Evolutionary conservation across 2,329 filamentous ascomycete genomes (phyloP).

Genomic region (Leptographium galeiforme): DNA sequence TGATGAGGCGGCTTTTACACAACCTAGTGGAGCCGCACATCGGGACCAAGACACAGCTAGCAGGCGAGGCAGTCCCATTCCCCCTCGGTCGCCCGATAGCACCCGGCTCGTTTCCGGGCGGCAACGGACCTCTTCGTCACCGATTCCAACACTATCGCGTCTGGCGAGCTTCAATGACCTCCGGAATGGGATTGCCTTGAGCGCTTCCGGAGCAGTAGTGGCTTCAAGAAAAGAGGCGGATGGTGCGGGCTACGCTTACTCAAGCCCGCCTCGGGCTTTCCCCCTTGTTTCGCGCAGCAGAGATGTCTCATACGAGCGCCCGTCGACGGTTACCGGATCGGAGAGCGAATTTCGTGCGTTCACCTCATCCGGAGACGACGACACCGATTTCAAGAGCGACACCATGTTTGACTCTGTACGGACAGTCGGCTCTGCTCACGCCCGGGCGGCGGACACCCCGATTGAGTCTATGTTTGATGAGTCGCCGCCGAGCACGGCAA

Average conservation of each 20-base stretch:
- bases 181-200: slow-evolving; percentile 26
- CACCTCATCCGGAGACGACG: slow-evolving; percentile 56
- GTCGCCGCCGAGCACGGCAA: slow-evolving; percentile 48
- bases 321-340: slow-evolving; percentile 53
- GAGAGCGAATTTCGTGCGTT: slow-evolving; percentile 54
- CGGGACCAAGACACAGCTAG: neutral
- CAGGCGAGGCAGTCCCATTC: slow-evolving; percentile 3
- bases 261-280: slow-evolving; percentile 9
- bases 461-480: slow-evolving; percentile 74
- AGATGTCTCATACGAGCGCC: slow-evolving; percentile 31
- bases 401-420: slow-evolving; percentile 65
- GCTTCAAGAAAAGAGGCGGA: neutral
- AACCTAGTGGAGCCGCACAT: slow-evolving; percentile 6
- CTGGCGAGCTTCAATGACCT: slow-evolving; percentile 42
- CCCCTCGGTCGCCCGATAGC: slow-evolving; percentile 1
- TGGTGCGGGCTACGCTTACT: slow-evolving; percentile 9
- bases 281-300: slow-evolving; percentile 26
- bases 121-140: slow-evolving; percentile 38
- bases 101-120: slow-evolving; percentile 11
- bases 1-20: slow-evolving; percentile 11
- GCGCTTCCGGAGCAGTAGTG: slow-evolving; percentile 16
- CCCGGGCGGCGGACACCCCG: slow-evolving; percentile 54
- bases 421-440: slow-evolving; percentile 54
- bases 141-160: slow-evolving; percentile 38
- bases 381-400: slow-evolving; percentile 67